phyloP scores from a whole-genome alignment of 176 grass and related monocot species.

The Oryza glaberrima region DNA sequence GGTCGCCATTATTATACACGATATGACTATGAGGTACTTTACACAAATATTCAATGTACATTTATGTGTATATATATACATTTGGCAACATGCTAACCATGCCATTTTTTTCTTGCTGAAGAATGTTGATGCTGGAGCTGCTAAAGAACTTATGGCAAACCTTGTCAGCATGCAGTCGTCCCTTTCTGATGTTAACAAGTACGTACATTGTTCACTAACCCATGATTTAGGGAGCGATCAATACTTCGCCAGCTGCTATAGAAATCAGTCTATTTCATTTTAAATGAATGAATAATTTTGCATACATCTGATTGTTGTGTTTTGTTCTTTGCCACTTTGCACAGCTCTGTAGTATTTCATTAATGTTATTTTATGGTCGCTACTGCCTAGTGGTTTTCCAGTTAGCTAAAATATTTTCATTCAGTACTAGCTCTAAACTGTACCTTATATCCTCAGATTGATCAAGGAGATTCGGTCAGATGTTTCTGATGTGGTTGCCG shows the following conservation, averaged over 20 bases:
- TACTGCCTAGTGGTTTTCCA: not conserved
- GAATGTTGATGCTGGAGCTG: constrained; percentile 92
- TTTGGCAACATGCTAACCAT: constrained; percentile 26
- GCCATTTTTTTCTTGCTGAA: constrained; percentile 51
- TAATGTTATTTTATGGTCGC: not conserved
- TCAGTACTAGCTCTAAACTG: constrained; percentile 12
- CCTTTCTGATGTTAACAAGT: constrained; percentile 94
- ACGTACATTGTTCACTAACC: constrained; percentile 31
- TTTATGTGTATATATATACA: not conserved
- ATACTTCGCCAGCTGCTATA: not conserved
- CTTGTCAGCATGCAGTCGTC: constrained; percentile 78
- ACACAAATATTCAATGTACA: not conserved
- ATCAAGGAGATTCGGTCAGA: constrained; percentile 74
- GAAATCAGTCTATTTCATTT: not conserved
- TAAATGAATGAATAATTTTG: not conserved
- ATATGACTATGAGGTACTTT: constrained; percentile 91
- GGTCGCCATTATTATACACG: constrained; percentile 99
- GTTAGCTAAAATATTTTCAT: not conserved
- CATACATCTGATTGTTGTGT: not conserved
- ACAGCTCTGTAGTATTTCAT: not conserved
- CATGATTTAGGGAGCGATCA: not conserved
- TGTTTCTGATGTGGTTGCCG: constrained; percentile 69
- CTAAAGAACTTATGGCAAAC: constrained; percentile 86
- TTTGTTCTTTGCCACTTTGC: not conserved
- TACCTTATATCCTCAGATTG: constrained; percentile 64